These are phyloP conservation scores for Davidsoniella eucalypti DNA, from an alignment of 2,329 filamentous ascomycete genomes.

Conservation along the genomic window DNA sequence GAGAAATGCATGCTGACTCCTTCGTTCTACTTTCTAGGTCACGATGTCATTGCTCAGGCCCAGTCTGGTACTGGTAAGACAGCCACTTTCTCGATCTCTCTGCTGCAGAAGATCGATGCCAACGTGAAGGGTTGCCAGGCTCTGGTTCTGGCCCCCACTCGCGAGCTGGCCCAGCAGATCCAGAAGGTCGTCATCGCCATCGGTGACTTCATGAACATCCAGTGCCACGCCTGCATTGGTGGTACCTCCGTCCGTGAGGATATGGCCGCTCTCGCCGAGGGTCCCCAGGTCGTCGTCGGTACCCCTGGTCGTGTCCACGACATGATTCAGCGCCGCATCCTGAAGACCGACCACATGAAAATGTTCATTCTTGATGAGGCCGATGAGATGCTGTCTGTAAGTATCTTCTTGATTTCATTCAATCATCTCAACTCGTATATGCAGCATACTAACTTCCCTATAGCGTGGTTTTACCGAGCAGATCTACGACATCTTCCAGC, in stretches of 20 bases:
- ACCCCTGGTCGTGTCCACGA: conserved; percentile 97
- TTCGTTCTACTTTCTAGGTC: conserved; percentile 35
- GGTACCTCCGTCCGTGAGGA: conserved; percentile 96
- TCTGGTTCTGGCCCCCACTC: conserved; percentile 90
- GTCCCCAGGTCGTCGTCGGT: conserved; percentile 92
- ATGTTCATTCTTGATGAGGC: conserved; percentile 99
- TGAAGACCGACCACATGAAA: conserved; percentile 97
- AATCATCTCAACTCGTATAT: not conserved
- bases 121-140: conserved; percentile 94
- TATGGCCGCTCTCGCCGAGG: conserved; percentile 93
- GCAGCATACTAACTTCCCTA: conserved; percentile 21
- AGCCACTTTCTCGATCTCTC: conserved; percentile 97
- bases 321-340: conserved; percentile 97
- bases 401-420: conserved; percentile 20
- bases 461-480: conserved; percentile 98
- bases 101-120: conserved; percentile 96
- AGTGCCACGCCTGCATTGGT: conserved; percentile 98
- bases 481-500: conserved; percentile 99
- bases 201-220: conserved; percentile 98
- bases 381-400: conserved; percentile 92
- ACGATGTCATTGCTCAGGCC: conserved; percentile 98
- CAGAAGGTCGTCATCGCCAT: conserved; percentile 98
- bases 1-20: not conserved
- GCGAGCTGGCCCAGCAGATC: conserved; percentile 97
- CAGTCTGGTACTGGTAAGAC: conserved; percentile 99